phyloP scores from a whole-genome alignment of 495 filamentous ascomycete species.

The Cercophora sp. region DNA sequence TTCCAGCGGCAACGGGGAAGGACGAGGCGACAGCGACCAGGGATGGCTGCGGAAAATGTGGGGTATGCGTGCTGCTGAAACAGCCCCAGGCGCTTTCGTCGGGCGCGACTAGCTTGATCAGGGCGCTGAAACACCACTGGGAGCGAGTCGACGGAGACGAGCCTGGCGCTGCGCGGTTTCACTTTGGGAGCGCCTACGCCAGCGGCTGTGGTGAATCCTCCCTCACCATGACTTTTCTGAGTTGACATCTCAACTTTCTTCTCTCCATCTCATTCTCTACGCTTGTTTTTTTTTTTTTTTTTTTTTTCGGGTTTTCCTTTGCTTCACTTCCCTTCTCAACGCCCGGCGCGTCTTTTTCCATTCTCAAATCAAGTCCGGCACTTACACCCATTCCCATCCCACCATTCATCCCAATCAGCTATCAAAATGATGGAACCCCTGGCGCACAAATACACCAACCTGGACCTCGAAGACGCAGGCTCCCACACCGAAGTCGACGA shows the following conservation, averaged over 20 bases:
- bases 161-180: background rate
- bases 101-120: background rate
- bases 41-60: background rate
- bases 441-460: constrained; percentile 27
- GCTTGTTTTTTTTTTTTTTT: background rate
- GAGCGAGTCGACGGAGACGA: background rate
- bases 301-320: background rate
- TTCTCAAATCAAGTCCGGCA: too few species aligned
- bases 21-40: constrained; percentile 1
- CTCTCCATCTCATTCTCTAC: background rate
- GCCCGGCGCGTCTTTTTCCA: too few species aligned
- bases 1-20: background rate
- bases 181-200: background rate
- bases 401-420: too few species aligned
- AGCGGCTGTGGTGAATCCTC: background rate
- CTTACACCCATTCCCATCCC: too few species aligned
- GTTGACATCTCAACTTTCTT: background rate
- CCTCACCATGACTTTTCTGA: background rate
- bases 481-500: constrained; percentile 42
- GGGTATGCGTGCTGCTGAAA: background rate
- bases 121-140: constrained; percentile 7
- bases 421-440: constrained; percentile 32
- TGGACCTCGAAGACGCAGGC: constrained; percentile 27
- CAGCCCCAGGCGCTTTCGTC: too few species aligned
- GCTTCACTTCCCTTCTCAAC: too few species aligned